phyloP scores from a whole-genome alignment of 441 rosid genomes.

The Populus hybrid region DNA sequence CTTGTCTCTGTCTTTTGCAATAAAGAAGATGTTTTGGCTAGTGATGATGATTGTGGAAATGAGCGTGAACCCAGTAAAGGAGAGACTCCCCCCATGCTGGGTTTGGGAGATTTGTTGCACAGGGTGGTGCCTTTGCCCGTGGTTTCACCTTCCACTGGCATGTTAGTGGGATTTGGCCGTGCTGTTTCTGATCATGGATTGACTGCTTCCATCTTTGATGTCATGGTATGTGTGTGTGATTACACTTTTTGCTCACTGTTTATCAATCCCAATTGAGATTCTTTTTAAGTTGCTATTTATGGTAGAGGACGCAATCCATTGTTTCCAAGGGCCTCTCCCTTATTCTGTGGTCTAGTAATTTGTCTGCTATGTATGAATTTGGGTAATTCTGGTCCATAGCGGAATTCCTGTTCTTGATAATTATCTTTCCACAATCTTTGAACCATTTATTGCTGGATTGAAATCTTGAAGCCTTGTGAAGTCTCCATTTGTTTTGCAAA shows the following conservation, averaged over 20 bases:
- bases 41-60: slow-evolving; percentile 16
- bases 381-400: not conserved
- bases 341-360: not conserved
- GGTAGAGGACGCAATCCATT: not conserved
- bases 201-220: slow-evolving; percentile 48
- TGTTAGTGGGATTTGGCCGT: slow-evolving; percentile 81
- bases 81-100: slow-evolving; percentile 13
- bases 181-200: slow-evolving; percentile 75
- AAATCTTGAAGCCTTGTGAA: not conserved
- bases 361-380: not conserved
- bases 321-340: too few relatives aligned
- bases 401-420: not conserved
- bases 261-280: not conserved
- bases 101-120: slow-evolving; percentile 40
- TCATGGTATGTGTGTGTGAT: slow-evolving; percentile 43
- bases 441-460: not conserved
- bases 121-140: slow-evolving; percentile 11
- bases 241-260: not conserved
- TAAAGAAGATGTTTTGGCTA: slow-evolving; percentile 23
- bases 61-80: slow-evolving; percentile 14
- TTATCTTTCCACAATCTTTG: not conserved
- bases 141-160: slow-evolving; percentile 47
- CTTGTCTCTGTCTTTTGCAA: slow-evolving; percentile 42
- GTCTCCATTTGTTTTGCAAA: not conserved
- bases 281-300: not conserved